Evolutionary conservation across 768 basidiomycete genomes (phyloP).

Genomic region (Hydnum rufescens): DNA sequence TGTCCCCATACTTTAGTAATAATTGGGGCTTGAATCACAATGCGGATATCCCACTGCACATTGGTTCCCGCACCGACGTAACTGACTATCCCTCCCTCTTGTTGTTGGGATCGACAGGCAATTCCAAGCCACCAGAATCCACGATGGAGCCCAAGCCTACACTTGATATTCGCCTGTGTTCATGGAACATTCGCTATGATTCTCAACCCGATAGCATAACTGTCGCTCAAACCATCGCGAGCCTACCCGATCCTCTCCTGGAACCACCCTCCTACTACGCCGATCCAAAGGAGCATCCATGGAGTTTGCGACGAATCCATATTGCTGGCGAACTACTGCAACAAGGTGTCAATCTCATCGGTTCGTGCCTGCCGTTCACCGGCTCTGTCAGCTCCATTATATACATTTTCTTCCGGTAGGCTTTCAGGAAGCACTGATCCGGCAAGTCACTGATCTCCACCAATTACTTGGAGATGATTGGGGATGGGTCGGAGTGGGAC

Average conservation of each 20-base stretch:
- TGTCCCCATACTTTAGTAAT: no score
- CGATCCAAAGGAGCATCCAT: conserved; percentile 27
- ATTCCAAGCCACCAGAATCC: no score
- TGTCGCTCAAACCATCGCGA: conserved; percentile 26
- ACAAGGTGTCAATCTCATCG: background rate
- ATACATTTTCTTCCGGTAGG: conserved; percentile 2
- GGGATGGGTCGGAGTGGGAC: conserved; percentile 41
- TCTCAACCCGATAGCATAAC: conserved; percentile 30
- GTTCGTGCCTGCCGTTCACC: background rate
- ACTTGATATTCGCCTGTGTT: conserved; percentile 7
- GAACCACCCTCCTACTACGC: conserved; percentile 18
- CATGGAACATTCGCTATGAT: conserved; percentile 32
- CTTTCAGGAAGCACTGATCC: conserved; percentile 25
- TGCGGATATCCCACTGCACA: no score
- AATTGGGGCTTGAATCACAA: no score
- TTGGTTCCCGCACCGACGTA: no score
- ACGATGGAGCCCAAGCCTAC: no score
- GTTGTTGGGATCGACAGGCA: no score
- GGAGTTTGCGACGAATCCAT: conserved; percentile 31
- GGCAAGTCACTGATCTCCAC: conserved; percentile 36
- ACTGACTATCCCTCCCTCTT: no score
- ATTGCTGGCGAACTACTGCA: conserved; percentile 17
- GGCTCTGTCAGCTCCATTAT: background rate
- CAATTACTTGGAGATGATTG: conserved; percentile 34
- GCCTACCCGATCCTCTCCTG: conserved; percentile 25